A percentile compares a stretch with the other conserved stretches of the same genome.
These are phyloP conservation scores for Fusarium fujikuroi DNA, from an alignment of 2,329 filamentous ascomycete species.

Conservation along the genomic window DNA sequence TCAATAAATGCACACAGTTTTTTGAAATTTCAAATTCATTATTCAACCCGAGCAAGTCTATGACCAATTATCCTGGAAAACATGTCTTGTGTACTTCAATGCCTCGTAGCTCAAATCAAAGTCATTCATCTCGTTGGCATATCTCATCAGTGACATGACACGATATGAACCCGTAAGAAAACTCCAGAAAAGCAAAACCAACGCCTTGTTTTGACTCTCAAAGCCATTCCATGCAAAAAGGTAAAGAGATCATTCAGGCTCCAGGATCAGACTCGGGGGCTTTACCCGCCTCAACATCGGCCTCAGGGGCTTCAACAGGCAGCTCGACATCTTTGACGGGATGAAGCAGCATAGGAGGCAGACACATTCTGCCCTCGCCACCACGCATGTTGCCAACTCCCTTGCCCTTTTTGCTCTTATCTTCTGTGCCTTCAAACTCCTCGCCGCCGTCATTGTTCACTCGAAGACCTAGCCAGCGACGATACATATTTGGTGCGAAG, in stretches of 20 bases:
- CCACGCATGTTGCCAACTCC: conserved; percentile 66
- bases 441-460: conserved; percentile 84
- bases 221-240: conserved; percentile 10
- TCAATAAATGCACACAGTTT: neutral
- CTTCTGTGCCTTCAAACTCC: conserved; percentile 73
- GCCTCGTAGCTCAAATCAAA: conserved; percentile 24
- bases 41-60: conserved; percentile 18
- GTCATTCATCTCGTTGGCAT: conserved; percentile 38
- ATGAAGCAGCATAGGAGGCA: conserved; percentile 90
- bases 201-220: conserved; percentile 29
- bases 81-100: conserved; percentile 18
- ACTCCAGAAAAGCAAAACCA: conserved; percentile 14
- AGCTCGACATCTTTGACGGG: conserved; percentile 82
- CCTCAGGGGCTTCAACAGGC: conserved; percentile 68
- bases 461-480: conserved; percentile 84
- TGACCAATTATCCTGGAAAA: conserved; percentile 10
- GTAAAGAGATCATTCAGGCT: conserved; percentile 36
- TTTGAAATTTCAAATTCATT: conserved; percentile 10
- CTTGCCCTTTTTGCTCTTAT: conserved; percentile 61
- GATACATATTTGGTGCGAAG: conserved; percentile 84
- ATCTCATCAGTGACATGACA: conserved; percentile 32
- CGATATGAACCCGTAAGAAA: conserved; percentile 33
- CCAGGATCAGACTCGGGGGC: conserved; percentile 59
- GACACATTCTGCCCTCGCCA: conserved; percentile 87
- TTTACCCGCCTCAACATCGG: conserved; percentile 52